Percentiles rank a stretch among this genome's conserved stretches.
Conservation (phyloP, 176 grass and related monocot genomes). For the Oryza australiensis region DNA sequence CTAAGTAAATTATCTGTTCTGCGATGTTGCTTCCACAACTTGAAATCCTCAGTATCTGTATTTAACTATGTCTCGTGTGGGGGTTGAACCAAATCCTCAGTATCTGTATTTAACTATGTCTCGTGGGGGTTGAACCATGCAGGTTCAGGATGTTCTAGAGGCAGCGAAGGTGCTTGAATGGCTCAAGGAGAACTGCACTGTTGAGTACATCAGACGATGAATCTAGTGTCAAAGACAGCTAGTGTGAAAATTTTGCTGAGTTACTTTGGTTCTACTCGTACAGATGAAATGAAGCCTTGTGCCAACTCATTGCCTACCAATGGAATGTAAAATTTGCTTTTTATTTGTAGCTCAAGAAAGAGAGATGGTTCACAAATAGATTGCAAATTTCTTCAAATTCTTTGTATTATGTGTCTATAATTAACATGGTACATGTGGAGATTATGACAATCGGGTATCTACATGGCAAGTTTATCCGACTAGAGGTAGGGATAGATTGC, state of each 20-base stretch:
- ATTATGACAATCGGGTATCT: no score
- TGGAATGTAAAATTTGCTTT: not conserved
- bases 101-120: not conserved
- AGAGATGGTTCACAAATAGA: not conserved
- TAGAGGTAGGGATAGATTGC: no score
- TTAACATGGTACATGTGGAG: not conserved
- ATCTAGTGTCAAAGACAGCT: not conserved
- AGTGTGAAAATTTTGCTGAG: slow-evolving; percentile 19
- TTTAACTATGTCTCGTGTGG: not conserved
- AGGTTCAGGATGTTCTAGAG: slow-evolving; percentile 86
- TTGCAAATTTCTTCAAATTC: not conserved
- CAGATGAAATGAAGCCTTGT: not conserved
- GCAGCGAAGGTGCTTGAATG: slow-evolving; percentile 90
- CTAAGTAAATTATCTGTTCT: not conserved
- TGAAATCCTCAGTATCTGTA: not conserved
- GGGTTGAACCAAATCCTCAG: not conserved
- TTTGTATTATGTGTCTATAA: not conserved
- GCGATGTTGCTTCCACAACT: not conserved
- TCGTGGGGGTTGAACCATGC: not conserved
- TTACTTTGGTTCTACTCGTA: slow-evolving; percentile 5
- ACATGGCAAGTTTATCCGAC: no score
- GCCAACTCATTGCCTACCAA: not conserved
- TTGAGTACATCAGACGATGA: slow-evolving; percentile 66
- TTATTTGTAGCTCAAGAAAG: slow-evolving; percentile 12
- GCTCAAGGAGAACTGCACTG: slow-evolving; percentile 77